A percentile compares a stretch with the other conserved stretches of the same genome.
These are phyloP conservation scores for Colletotrichum phormii DNA, from an alignment of 2,329 filamentous ascomycete species.

Conservation along the genomic window DNA sequence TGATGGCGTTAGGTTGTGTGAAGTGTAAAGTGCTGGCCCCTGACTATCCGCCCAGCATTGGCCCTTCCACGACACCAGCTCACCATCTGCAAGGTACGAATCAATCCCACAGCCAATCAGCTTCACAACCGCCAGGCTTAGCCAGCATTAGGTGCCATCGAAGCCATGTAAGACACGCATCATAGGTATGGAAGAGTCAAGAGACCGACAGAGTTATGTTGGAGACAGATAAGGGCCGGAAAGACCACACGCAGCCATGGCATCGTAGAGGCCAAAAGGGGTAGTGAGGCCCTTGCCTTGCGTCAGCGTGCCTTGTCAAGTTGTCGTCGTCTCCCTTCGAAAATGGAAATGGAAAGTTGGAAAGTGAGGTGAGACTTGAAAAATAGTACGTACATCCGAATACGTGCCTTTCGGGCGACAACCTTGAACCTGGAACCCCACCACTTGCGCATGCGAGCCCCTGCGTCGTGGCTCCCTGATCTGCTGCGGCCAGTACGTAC, in stretches of 20 bases:
- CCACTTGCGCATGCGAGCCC: not conserved
- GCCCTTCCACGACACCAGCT: conserved; percentile 12
- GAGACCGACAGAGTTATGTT: not conserved
- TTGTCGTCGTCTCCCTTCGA: not conserved
- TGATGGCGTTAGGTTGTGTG: not conserved
- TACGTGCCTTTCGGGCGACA: not conserved
- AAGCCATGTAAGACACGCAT: not conserved
- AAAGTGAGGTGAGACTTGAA: not conserved
- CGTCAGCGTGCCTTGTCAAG: not conserved
- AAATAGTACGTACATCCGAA: not conserved
- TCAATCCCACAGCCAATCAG: conserved; percentile 3
- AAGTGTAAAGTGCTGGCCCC: not conserved
- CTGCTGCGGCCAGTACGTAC: not conserved
- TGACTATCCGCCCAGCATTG: not conserved
- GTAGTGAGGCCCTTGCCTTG: not conserved
- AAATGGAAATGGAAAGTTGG: not conserved
- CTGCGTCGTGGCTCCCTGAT: conserved; percentile 17
- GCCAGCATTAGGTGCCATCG: not conserved
- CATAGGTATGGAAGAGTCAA: not conserved
- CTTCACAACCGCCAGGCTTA: conserved; percentile 11
- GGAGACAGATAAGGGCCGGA: not conserved
- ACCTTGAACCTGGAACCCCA: not conserved
- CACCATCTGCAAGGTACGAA: conserved; percentile 16
- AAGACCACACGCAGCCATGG: no score
- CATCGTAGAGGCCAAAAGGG: no score